Conservation (phyloP, 257 asterid genomes). For the Leonotis leonurus region DNA sequence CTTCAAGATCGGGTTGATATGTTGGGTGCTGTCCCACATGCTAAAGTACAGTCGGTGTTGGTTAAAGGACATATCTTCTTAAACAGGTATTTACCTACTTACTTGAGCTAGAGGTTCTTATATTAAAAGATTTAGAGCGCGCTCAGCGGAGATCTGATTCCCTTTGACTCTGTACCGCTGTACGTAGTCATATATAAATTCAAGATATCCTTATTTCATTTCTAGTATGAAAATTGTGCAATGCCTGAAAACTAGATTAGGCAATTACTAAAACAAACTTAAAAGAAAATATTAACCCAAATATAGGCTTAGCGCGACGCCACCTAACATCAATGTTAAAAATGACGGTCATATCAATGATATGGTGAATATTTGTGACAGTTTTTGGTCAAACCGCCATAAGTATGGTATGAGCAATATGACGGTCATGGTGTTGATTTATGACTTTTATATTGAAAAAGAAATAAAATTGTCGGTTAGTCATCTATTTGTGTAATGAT, state of each 20-base stretch:
- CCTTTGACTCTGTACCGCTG: background rate
- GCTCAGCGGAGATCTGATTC: background rate
- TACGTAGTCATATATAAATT: background rate
- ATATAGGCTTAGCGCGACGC: background rate
- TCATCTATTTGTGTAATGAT: no score
- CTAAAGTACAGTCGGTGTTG: constrained; percentile 84
- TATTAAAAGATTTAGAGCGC: background rate
- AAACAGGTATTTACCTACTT: constrained; percentile 47
- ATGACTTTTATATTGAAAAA: no score
- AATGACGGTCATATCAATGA: no score
- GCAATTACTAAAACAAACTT: background rate
- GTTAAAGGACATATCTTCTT: constrained; percentile 83
- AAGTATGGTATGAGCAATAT: no score
- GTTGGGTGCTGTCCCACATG: constrained; percentile 98
- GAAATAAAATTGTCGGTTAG: no score
- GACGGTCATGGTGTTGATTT: no score
- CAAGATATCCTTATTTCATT: background rate
- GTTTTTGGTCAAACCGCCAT: no score
- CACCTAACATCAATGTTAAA: no score
- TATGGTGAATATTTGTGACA: no score
- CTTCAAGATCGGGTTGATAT: constrained; percentile 96
- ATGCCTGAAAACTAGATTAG: background rate
- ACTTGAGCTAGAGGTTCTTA: background rate
- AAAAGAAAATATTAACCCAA: background rate
- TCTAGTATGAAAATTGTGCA: no score